Evolutionary conservation across 2,329 filamentous ascomycete genomes (phyloP).

Genomic region (Paraphoma chrysanthemicola): DNA sequence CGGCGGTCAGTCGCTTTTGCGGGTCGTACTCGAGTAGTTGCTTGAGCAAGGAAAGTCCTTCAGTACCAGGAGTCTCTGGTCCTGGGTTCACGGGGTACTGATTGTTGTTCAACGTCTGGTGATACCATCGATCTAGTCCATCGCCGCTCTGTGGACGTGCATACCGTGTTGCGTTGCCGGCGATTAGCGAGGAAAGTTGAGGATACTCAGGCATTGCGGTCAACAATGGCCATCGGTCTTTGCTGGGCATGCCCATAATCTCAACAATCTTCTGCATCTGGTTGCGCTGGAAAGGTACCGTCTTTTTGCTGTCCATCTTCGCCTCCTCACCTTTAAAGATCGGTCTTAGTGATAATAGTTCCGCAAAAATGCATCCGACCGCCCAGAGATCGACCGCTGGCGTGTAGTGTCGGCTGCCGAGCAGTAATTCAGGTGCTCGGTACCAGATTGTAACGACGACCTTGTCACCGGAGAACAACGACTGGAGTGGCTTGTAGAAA

Average conservation of each 20-base stretch:
- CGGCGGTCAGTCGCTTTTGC: conserved; percentile 83
- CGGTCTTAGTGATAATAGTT: conserved; percentile 84
- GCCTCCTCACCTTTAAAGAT: conserved; percentile 99
- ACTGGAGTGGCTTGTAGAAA: conserved; percentile 92
- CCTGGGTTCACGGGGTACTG: conserved; percentile 51
- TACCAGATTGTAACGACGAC: conserved; percentile 99
- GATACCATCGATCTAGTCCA: conserved; percentile 73
- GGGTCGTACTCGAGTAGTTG: conserved; percentile 93
- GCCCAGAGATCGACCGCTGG: conserved; percentile 98
- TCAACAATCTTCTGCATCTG: conserved; percentile 99
- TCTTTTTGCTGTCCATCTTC: conserved; percentile 99
- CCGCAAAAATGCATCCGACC: conserved; percentile 96
- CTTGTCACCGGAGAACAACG: conserved; percentile 92
- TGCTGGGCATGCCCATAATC: conserved; percentile 88
- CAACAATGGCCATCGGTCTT: conserved; percentile 87
- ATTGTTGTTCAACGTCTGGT: conserved; percentile 56
- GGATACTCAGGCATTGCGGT: conserved; percentile 85
- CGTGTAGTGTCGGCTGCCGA: conserved; percentile 95
- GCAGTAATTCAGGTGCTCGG: conserved; percentile 88
- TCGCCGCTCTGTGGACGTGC: conserved; percentile 54
- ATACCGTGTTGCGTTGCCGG: conserved; percentile 54
- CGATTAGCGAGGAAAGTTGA: conserved; percentile 66
- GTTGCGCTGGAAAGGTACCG: conserved; percentile 94
- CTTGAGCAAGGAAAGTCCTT: conserved; percentile 83
- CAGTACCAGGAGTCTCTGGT: conserved; percentile 55